A percentile compares a stretch with the other conserved stretches of the same genome.
Evolutionary conservation across 352 stramenopile species (phyloP).

Genomic region (Globisporangium takayamanum): DNA sequence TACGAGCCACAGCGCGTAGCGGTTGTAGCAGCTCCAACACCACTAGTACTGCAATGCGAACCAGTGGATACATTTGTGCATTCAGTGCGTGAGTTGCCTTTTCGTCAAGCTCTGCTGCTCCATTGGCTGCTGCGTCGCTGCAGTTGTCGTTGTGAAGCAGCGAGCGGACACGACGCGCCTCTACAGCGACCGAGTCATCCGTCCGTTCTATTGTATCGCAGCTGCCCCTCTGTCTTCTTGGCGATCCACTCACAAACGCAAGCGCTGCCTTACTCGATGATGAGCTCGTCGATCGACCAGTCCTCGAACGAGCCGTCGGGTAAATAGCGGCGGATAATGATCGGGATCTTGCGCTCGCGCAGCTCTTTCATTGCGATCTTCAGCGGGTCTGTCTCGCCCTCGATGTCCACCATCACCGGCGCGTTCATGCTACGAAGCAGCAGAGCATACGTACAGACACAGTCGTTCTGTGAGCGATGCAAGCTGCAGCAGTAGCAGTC

Average conservation of each 20-base stretch:
- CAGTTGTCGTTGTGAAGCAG: too few species aligned
- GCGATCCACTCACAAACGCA: background rate
- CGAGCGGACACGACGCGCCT: background rate
- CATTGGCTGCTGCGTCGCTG: too few species aligned
- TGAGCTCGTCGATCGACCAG: conserved; percentile 99
- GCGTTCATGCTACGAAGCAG: conserved; percentile 86
- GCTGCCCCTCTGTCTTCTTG: background rate
- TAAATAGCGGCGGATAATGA: conserved; percentile 99
- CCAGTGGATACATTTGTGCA: too few species aligned
- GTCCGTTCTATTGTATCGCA: conserved; percentile 9
- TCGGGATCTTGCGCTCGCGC: conserved; percentile 98
- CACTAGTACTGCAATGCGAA: too few species aligned
- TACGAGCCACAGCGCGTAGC: background rate
- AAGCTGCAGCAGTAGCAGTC: background rate
- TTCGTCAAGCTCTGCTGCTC: too few species aligned
- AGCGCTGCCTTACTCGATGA: conserved; percentile 89
- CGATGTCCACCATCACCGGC: conserved; percentile 94
- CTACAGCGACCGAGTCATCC: background rate
- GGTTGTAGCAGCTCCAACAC: too few species aligned
- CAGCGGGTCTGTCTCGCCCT: conserved; percentile 98
- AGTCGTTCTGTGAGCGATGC: background rate
- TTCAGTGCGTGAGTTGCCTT: too few species aligned
- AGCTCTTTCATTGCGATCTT: conserved; percentile 99
- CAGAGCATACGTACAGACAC: background rate
- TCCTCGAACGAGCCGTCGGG: conserved; percentile 99